These are phyloP conservation scores for Pseudocercospora pini-densiflorae DNA, from an alignment of 2,329 filamentous ascomycete species.

Conservation along the genomic window DNA sequence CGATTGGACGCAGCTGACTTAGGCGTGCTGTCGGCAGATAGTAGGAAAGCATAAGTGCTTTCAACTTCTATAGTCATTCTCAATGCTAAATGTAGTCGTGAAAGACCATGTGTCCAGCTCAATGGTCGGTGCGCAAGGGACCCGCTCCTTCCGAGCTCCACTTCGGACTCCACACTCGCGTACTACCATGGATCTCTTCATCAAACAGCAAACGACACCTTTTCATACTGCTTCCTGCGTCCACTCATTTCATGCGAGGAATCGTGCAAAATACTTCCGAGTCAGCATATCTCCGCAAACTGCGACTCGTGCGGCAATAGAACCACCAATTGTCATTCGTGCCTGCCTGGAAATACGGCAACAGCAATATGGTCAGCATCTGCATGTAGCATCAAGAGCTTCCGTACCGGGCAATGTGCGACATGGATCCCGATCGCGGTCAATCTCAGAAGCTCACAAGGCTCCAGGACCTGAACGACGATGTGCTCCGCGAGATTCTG, in stretches of 20 bases:
- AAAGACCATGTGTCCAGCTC: not conserved
- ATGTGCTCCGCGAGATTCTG: not conserved
- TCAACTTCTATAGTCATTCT: not conserved
- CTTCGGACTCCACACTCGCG: not conserved
- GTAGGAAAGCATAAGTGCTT: not conserved
- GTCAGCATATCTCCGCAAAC: not conserved
- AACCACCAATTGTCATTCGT: not conserved
- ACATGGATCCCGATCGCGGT: not conserved
- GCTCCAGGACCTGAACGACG: not conserved
- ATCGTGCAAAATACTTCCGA: too few species aligned
- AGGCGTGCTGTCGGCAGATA: too few species aligned
- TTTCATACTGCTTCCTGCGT: not conserved
- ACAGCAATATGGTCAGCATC: not conserved
- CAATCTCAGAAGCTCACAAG: not conserved
- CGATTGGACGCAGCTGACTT: not conserved
- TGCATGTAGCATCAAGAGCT: not conserved
- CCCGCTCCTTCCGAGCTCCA: not conserved
- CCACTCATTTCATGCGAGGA: not conserved
- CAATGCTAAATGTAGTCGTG: not conserved
- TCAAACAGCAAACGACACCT: not conserved
- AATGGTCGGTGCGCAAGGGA: not conserved
- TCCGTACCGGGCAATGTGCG: not conserved
- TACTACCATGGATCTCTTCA: not conserved
- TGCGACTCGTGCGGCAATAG: not conserved
- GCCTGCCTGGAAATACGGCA: not conserved